Base-by-base conservation (phyloP, 2,329 filamentous ascomycete genomes). In the Phyllosticta citrichinensis region DNA sequence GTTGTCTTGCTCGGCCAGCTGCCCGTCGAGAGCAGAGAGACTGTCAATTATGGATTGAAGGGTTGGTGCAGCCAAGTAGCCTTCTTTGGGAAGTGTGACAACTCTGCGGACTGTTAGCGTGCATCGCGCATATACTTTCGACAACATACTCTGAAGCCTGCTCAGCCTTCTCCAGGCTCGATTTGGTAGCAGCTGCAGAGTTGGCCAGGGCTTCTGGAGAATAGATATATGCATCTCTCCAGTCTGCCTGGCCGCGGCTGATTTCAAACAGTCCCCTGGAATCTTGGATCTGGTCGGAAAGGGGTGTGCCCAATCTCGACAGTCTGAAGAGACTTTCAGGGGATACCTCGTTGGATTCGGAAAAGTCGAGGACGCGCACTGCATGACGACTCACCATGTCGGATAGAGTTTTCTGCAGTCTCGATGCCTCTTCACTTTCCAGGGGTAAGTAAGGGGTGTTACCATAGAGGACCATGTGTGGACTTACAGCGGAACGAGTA, bases 11-110 rank as follows among this genome's bases (percentile, higher is more conserved):
- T 20, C 17, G 17, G 22, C 10, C 22, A 57, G 25, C 6, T 55
- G 59, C 4, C 59, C 59, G 27, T 53, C 50, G 11, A 61, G 55
- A 9, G 11, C 27, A n/a, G 50, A 30, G 47, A 61, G 59, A 11
- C 51, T 47, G 17, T 61, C 55, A 11, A 57, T 33, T 17, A 61
- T 57, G 50, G 47, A 50, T 47, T 57, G 54, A 17, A 61, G 55
- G 3, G 40, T n/a, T n/a, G 40, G 40, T 5, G 40, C 17, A n/a
- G 40, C 40, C 40, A 47, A 47, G 40, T 47, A 47, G 17, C 40
- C 40, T 6, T 47, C 17, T n/a, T 47, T 47, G 1, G 40, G 14
- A 47, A 47, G 40, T 47, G 19, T 47, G 40, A n/a, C 40, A n/a
- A 47, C 17, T n/a, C 40, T 47, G 11, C 17, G 19, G 40, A n/a